Evolutionary conservation across 805 yeast genomes (phyloP), one percentile per base, ranked within the genome.

Genomic region (Metschnikowia gruessii): DNA sequence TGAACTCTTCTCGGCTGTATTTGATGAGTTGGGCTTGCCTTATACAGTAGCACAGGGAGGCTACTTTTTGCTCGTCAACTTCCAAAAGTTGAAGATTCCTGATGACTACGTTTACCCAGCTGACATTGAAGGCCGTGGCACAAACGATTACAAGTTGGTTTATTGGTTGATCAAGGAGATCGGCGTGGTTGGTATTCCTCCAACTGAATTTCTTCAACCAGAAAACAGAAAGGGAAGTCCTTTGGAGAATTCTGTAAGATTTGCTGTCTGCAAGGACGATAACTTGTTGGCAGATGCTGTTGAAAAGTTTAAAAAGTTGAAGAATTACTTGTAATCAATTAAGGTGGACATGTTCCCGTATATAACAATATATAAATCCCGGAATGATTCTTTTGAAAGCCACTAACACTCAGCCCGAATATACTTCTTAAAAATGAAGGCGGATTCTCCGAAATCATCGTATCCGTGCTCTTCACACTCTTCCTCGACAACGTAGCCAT

Each of bases 141-240:
- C 96, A 13, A 82, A 82, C 53, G 99, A 94, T 69, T 94, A 90
- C 75, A 81, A 81, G 62, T 75, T 84, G 53, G 95, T 96, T 0
- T 88, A 87, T 68, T 94, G 98, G 97, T 75, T 94, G 49, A 89
- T 90, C 59, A 83, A 81, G 62, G 96, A 90, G 62, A 65, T 92
- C 48, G 99, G 99, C 10, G 95, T 94, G 34, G 98, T 94, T 17
- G 85, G 96, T 3, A 94, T 94, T 53, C 99, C 99, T 10, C 98
- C 98, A 24, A 85, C 96, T n/a, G 98, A 92, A 66, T 94, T 94
- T 61, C 81, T 87, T 59, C 77, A 82, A 37, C 78, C 81, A 9
- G 82, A 79, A 49, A 82, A 85, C 54, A 65, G 73, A 56, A 50
- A 51, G 17, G 90, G 86, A 28, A 72, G 79, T 46, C 81, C 83